These are phyloP conservation scores for Lycium ferocissimum DNA, from an alignment of 257 asterid genomes.

Conservation along the genomic window DNA sequence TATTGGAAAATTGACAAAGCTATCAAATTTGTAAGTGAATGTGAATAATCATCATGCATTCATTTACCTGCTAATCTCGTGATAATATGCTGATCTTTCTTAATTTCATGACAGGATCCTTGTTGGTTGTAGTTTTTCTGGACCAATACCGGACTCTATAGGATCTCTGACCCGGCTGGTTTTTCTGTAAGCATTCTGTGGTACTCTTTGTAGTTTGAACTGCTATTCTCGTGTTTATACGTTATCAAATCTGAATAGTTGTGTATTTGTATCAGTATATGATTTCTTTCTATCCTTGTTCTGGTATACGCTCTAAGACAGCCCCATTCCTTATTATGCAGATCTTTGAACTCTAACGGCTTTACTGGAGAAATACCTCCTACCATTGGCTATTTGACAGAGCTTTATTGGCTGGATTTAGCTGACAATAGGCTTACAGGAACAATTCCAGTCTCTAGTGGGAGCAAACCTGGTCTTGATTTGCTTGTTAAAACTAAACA, in stretches of 20 bases:
- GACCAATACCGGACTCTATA: constrained; percentile 69
- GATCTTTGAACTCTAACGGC: constrained; percentile 76
- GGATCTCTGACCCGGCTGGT: constrained; percentile 68
- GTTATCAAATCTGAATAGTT: not conserved
- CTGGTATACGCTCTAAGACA: not conserved
- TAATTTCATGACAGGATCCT: constrained; percentile 59
- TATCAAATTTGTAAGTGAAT: constrained; percentile 76
- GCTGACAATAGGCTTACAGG: constrained; percentile 87
- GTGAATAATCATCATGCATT: not conserved
- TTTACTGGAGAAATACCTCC: constrained; percentile 79
- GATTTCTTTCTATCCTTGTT: not conserved
- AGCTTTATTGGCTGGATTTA: constrained; percentile 80
- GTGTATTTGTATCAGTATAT: not conserved
- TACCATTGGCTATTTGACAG: constrained; percentile 58
- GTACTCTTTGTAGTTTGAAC: not conserved
- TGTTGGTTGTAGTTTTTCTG: constrained; percentile 80
- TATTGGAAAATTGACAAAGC: constrained; percentile 65
- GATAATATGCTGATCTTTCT: constrained; percentile 18
- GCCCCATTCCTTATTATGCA: constrained; percentile 39
- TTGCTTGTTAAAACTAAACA: constrained; percentile 71
- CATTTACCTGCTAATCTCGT: not conserved
- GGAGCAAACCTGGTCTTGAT: constrained; percentile 82
- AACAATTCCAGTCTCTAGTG: constrained; percentile 74
- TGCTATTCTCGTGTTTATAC: not conserved
- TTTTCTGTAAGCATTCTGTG: constrained; percentile 63